Evolutionary conservation across 371 early-diverging fungal genomes (phyloP), one percentile per base, ranked within the genome.

Genomic region (Circinella umbellata): DNA sequence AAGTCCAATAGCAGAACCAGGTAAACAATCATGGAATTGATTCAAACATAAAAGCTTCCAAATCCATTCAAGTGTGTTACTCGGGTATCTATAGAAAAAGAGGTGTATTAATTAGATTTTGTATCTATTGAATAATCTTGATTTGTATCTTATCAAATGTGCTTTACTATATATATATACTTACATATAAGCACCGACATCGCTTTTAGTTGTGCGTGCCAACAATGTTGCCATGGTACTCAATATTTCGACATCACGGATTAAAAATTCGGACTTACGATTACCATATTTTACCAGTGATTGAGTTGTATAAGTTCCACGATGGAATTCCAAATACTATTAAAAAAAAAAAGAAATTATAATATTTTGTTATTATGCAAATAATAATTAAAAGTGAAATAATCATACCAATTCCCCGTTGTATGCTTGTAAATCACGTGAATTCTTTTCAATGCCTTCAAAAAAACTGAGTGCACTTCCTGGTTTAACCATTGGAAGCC

Each of bases 251-350:
- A 94, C 86, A 61, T 96, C 92, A 7, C 95, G 88, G 34, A 99
- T 79, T 75, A 97, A 80, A 6, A 91, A 80, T 80, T 99, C 99
- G 11, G 88, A 81, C 65, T 88, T 87, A 5, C 99, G 89, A 76
- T 99, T 99, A 68, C 87, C 90, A 62, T 86, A 81, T 74, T 99
- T 99, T 36, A 89, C 91, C 13, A 81, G 73, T 0, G 94, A 95
- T 74, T 98, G 98, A 1, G 95, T 86, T 0, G 99, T 99, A 79
- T 97, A 98, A 38, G 98, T 98, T 55, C 99, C 99, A 59, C 99
- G 91, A 77, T 98, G 99, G 15, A 98, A 86, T 75, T 98, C 99
- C 75, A 97, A 90, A 35, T 83, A 83, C 81, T 83, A 63, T 46
- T n/a, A 53, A 1, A 42, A 42, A 42, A 42, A 39, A 39, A 4